phyloP scores from a whole-genome alignment of 257 asterid genomes.

The Fraxinus americana region DNA sequence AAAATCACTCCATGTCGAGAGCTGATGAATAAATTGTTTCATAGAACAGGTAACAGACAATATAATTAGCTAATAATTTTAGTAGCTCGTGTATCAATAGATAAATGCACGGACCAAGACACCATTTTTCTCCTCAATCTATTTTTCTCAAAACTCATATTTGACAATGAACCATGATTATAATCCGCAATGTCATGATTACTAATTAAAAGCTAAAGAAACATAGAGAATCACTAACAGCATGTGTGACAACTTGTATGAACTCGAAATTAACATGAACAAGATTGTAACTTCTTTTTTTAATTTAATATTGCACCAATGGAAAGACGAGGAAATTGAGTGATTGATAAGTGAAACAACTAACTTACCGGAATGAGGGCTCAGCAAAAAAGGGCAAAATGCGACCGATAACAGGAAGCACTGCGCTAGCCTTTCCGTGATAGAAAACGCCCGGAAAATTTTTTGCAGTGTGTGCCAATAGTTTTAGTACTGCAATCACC shows the following conservation, averaged over 20 bases:
- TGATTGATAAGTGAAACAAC: slow-evolving; percentile 2
- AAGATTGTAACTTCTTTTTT: not conserved
- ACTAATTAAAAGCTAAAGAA: not conserved
- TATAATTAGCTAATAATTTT: not conserved
- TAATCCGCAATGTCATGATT: not conserved
- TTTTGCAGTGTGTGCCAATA: slow-evolving; percentile 72
- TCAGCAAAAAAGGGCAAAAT: slow-evolving; percentile 69
- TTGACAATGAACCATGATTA: not conserved
- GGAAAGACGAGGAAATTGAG: not conserved
- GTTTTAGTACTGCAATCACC: slow-evolving; percentile 71
- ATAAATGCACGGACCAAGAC: not conserved
- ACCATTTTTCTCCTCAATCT: not conserved
- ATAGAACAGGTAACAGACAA: not conserved
- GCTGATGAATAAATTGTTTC: slow-evolving; percentile 36
- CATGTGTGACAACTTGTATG: not conserved
- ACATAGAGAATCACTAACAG: not conserved
- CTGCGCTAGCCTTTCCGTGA: slow-evolving; percentile 75
- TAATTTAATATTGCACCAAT: not conserved
- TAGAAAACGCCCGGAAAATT: slow-evolving; percentile 77
- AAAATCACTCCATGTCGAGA: slow-evolving; percentile 62
- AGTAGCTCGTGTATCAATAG: not conserved
- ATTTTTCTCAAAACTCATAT: not conserved
- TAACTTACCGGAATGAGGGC: slow-evolving; percentile 64
- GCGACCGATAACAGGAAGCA: slow-evolving; percentile 76
- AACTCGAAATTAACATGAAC: not conserved